Evolutionary conservation across 2,329 filamentous ascomycete genomes (phyloP), one percentile per base, ranked within the genome.

Genomic region (Ceratocystis smalleyi): DNA sequence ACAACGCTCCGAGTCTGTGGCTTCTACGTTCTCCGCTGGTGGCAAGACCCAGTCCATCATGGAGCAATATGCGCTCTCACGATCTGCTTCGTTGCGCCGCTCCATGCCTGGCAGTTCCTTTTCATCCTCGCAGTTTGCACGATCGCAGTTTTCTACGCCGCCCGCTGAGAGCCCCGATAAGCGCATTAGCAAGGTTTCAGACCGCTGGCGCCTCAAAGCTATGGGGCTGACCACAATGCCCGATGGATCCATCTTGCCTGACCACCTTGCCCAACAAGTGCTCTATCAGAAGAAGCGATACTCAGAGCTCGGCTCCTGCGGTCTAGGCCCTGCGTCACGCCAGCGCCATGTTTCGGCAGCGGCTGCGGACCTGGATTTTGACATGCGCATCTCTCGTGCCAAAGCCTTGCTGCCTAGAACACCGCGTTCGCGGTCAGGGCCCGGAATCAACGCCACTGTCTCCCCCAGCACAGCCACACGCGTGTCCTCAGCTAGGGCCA

Each of bases 201-300:
- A 76, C 62, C 72, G 75, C 47, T 79, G 77, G 77, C 72, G 73
- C 4, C 72, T 79, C 65, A 79, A 78, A 62, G 77, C 77, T 51
- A 78, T 79, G 77, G 77, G 77, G 8, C 75, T 82, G 19, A 78
- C 81, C 2, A 78, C 77, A 67, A 77, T 81, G 75, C 75, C 78
- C 3, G 77, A 83, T 67, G 76, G 80, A n/a, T 76, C 78, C 59
- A 80, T 78, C 67, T 69, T 81, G 2, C 80, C 80, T 5, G 80
- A 83, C 67, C 74, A 75, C 2, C 73, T 83, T 49, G 78, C 78
- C 12, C 69, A 75, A 43, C 76, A 79, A 30, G 75, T 79, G 68
- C 70, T 76, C 49, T 71, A 73, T 63, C 73, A 75, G 57, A 75
- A 75, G 30, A 76, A 74, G 67, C 73, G 73, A 5, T 75, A 74